Evolutionary conservation across 2,329 filamentous ascomycete species (phyloP), one percentile per base, ranked within the genome.

Genomic region (Ustulina deusta): DNA sequence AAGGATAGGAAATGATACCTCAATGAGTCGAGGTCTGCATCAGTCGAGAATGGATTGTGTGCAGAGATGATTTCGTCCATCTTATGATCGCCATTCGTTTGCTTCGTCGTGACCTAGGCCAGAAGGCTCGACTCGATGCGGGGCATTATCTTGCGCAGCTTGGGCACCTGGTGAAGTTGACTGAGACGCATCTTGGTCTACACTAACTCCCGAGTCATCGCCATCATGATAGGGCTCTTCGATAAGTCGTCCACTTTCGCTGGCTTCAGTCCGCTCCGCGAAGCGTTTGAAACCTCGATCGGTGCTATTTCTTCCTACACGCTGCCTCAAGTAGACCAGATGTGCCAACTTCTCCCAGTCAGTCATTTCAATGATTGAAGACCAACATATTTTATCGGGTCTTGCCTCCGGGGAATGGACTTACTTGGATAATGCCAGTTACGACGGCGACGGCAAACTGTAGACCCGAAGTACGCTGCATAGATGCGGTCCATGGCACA

Each of bases 391-490:
- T 25, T 10, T 17, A n/a, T 27, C 10, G 4, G 22, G 11, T 27
- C 10, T 9, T 29, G 13, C 5, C 1, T 25, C 20, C 10, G 78
- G 70, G 52, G 17, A 29, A 25, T 46, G 7, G n/a, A 70, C 79
- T 61, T 72, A 89, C 88, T 83, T 90, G 87, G 63, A 90, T 79
- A 5, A 87, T 54, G 5, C 85, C 87, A 5, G 88, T 84, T 0
- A 80, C 77, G 0, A 88, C 49, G 0, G 85, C 84, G 29, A 90
- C 83, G 0, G 79, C 82, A 56, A 92, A 81, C 44, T 89, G 81
- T 22, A 89, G 73, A 0, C 86, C 85, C 0, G 87, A 84, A 32
- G 83, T 83, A 6, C 79, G 80, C 74, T 85, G 83, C 77, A 90
- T 82, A 49, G 85, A 82, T 29, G 76, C 78, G n/a, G 81, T 83